Evolutionary conservation across 139 green algal species (phyloP), one percentile per base, ranked within the genome.

Genomic region (Chlamydomonas schloesseri): DNA sequence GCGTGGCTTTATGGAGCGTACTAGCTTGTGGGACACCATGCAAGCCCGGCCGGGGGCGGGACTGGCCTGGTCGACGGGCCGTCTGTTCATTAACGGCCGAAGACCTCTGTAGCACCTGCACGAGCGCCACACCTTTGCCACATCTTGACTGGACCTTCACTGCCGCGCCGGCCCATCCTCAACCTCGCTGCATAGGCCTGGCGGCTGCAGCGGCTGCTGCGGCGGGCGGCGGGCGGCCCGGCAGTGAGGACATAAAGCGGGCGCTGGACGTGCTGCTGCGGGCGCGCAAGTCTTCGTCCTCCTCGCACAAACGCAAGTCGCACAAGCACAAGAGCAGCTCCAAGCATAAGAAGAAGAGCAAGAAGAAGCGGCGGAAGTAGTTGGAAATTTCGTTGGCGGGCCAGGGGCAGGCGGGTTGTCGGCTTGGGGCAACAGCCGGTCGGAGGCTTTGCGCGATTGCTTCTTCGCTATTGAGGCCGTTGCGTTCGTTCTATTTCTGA

Each of bases 221-320:
- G 9, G 36, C n/a, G 1, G 18, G n/a, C 28, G 10, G n/a, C 3
- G 46, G 60, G 17, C 31, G 53, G n/a, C 78, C 67, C 3, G 79
- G 9, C 47, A 69, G 67, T 53, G 79, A 76, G n/a, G 79, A 68
- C 47, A 76, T 85, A 67, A 47, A 60, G 79, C 65, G 67, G 0
- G 79, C 79, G 20, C 79, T 85, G 14, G 79, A 76, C 9, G 79
- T 85, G 29, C 65, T 85, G 47, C 64, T 85, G 21, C 69, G 70
- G 67, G 79, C 79, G n/a, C 65, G 67, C 31, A 85, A 85, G 47
- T 50, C 42, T 5, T 13, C 42, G 5, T 50, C 42, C 6, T 50
- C 42, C 42, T 50, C 42, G 42, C 37, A 57, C 21, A 85, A 85
- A 50, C 34, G 34, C 8, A 46, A 68, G 26, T 69, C 76, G 47